Evolutionary conservation across 768 basidiomycete species (phyloP).

Genomic region (Cubamyces sp.): DNA sequence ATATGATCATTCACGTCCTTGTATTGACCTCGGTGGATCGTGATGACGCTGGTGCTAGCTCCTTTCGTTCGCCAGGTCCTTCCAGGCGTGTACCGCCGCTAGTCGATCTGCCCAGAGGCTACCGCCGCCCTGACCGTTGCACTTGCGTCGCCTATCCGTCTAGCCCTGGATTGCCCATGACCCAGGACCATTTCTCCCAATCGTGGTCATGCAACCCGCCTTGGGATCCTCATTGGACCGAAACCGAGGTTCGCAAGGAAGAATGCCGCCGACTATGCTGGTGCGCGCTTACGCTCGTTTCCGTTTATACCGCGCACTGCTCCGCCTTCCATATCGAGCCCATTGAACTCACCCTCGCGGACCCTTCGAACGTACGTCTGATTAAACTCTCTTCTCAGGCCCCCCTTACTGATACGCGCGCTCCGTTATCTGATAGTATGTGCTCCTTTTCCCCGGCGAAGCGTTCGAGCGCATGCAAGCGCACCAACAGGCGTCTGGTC

Average conservation of each 20-base stretch:
- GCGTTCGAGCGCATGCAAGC: conserved; percentile 50
- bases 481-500: conserved; percentile 42
- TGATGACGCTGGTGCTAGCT: conserved; percentile 43
- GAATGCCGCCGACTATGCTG: conserved; percentile 79
- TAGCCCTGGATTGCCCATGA: conserved; percentile 29
- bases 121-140: conserved; percentile 42
- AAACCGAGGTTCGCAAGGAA: conserved; percentile 61
- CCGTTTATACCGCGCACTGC: conserved; percentile 69
- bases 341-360: conserved; percentile 59
- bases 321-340: conserved; percentile 65
- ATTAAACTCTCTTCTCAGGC: conserved; percentile 8
- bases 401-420: conserved; percentile 5
- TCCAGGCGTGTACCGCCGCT: conserved; percentile 23
- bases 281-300: conserved; percentile 70
- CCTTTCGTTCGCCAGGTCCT: conserved; percentile 17
- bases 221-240: conserved; percentile 65
- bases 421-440: conserved; percentile 46
- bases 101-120: conserved; percentile 27
- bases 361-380: conserved; percentile 65
- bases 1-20: conserved; percentile 63
- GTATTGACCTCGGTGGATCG: conserved; percentile 61
- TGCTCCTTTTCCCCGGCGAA: conserved; percentile 77
- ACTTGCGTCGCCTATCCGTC: conserved; percentile 45
- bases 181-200: conserved; percentile 40
- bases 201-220: conserved; percentile 56